Conservation (phyloP, 139 green algal genomes). For the Desmodesmus armatus region DNA sequence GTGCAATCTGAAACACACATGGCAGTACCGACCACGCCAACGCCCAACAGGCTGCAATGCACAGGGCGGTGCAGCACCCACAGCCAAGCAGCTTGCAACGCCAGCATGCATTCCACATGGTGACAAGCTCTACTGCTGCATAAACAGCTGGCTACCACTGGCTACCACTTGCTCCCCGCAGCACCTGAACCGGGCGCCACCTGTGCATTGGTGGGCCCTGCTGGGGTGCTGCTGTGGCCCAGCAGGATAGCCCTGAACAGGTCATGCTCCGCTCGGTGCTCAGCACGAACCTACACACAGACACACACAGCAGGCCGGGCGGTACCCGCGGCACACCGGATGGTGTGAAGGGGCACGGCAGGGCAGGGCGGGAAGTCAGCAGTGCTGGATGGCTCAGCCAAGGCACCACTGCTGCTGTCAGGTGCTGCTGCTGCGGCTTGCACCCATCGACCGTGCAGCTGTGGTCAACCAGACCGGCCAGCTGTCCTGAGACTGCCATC, state of each 20-base stretch:
- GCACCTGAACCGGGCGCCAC: not conserved
- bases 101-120: too few relatives aligned
- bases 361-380: too few relatives aligned
- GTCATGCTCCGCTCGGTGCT: constrained; percentile 50
- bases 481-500: too few relatives aligned
- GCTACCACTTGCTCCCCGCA: not conserved
- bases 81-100: too few relatives aligned
- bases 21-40: too few relatives aligned
- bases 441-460: not conserved
- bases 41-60: too few relatives aligned
- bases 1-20: too few relatives aligned
- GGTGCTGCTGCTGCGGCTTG: too few relatives aligned
- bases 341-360: too few relatives aligned
- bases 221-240: not conserved
- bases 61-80: too few relatives aligned
- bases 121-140: too few relatives aligned
- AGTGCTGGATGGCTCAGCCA: not conserved
- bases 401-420: not conserved
- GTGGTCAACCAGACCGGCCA: not conserved
- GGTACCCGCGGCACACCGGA: too few relatives aligned
- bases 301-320: not conserved
- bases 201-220: not conserved
- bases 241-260: constrained; percentile 46
- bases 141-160: not conserved
- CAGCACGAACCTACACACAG: constrained; percentile 22